Evolutionary conservation across 768 basidiomycete species (phyloP), one percentile per base, ranked within the genome.

Genomic region (Suillus luteus): DNA sequence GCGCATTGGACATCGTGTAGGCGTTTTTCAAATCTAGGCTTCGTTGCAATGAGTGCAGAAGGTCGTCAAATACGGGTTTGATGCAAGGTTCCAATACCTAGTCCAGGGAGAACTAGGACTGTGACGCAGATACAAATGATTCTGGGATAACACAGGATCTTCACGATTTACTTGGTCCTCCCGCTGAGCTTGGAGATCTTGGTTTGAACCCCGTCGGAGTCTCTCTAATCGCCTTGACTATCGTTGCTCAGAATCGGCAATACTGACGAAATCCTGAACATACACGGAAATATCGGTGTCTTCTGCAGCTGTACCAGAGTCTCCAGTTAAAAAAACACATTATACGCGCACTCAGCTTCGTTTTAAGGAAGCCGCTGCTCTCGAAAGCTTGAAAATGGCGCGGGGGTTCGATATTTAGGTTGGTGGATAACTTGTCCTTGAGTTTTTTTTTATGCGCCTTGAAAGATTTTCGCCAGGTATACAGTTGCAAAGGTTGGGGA

Each of bases 341-440:
- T 65, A 91, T 89, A 63, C 90, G 80, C 27, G 90, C 88, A 64
- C 88, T 91, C 31, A 93, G 73, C 66, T 88, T 83, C 14, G 91
- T 92, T 74, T 89, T 89, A 73, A 93, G 93, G 72, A 92, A 89
- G 24, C 91, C 81, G 67, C 85, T 89, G 69, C 89, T 90, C 72
- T 84, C 86, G 66, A 27, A 49, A 24, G 24, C 24, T 49, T 49
- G 48, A 6, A 35, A 8, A 93, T 90, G 55, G 81, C 77, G 73
- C 91, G 81, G 1, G 92, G 92, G 0, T 81, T 92, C 91, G 74
- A 93, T 86, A 74, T 92, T 92, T 64, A 93, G 74, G 73, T 93
- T 92, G 19, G 90, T 92, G 59, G 90, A 91, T 17, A 71, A 71
- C 57, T 76, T 76, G 70, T 92, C 91, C 63, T 83, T 82, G 59